Percentiles rank a stretch among this genome's conserved stretches.
phyloP scores from a whole-genome alignment of 2,329 filamentous ascomycete species.

The Microsporum audouinii region DNA sequence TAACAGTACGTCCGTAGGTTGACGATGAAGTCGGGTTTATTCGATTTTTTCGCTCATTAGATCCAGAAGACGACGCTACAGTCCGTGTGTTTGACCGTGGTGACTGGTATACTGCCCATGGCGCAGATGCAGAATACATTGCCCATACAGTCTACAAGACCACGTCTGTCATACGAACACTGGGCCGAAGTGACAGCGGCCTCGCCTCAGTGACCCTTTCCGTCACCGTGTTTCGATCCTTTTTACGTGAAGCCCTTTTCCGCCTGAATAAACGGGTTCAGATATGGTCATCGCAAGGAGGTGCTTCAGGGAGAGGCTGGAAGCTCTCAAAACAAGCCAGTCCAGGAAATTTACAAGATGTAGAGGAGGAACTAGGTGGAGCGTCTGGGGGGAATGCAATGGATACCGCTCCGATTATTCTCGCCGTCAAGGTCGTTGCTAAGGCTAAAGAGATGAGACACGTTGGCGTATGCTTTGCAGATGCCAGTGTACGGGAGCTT shows the following conservation, averaged over 20 bases:
- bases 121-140: conserved; percentile 37
- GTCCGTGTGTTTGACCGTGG: conserved; percentile 87
- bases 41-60: conserved; percentile 83
- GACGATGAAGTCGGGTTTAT: conserved; percentile 97
- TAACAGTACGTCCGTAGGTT: conserved; percentile 44
- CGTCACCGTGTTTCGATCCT: conserved; percentile 86
- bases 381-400: conserved; percentile 46
- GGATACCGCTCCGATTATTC: conserved; percentile 83
- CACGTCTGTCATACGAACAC: conserved; percentile 81
- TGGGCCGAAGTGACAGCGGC: conserved; percentile 75
- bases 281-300: conserved; percentile 66
- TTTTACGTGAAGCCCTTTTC: conserved; percentile 87
- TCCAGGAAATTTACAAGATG: conserved; percentile 89
- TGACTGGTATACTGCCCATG: conserved; percentile 74
- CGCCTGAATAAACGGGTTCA: conserved; percentile 82
- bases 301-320: conserved; percentile 63
- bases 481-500: conserved; percentile 88
- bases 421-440: conserved; percentile 87
- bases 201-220: conserved; percentile 93
- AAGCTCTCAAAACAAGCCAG: conserved; percentile 85
- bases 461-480: conserved; percentile 93
- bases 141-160: conserved; percentile 81
- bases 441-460: conserved; percentile 73
- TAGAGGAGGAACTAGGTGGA: conserved; percentile 71
- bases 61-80: conserved; percentile 53